phyloP scores from a whole-genome alignment of 1,284 basidiomycete species.

The Leccinum brunneo-olivaceum region DNA sequence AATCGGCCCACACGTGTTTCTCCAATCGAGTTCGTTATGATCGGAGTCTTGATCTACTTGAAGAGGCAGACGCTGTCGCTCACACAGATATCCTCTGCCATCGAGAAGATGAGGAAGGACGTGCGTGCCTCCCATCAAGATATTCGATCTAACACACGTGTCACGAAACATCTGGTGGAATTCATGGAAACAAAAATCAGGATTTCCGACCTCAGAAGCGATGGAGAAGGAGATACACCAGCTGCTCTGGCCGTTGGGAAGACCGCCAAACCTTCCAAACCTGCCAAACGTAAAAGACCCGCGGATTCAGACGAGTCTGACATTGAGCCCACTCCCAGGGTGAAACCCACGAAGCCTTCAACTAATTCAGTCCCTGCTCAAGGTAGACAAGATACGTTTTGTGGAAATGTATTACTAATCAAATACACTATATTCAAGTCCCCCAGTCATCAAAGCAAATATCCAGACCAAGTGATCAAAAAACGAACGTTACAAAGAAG shows the following conservation, averaged over 20 bases:
- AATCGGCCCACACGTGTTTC: slow-evolving; percentile 37
- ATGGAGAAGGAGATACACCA: slow-evolving; percentile 27
- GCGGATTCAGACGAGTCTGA: slow-evolving; percentile 26
- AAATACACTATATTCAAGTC: slow-evolving; percentile 10
- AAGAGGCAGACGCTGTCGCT: slow-evolving; percentile 34
- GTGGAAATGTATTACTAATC: not conserved
- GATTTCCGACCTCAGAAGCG: slow-evolving; percentile 27
- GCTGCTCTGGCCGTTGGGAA: slow-evolving; percentile 16
- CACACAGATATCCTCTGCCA: slow-evolving; percentile 36
- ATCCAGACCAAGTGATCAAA: slow-evolving; percentile 1
- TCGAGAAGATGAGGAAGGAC: slow-evolving; percentile 38
- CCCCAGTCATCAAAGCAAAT: slow-evolving; percentile 9
- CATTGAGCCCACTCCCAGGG: slow-evolving; percentile 11
- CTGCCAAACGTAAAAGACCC: slow-evolving; percentile 25
- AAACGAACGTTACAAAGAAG: slow-evolving; percentile 9
- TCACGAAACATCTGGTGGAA: slow-evolving; percentile 34
- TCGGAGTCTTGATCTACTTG: slow-evolving; percentile 37
- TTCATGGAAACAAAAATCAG: slow-evolving; percentile 34
- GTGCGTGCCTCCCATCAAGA: slow-evolving; percentile 37
- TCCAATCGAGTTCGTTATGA: slow-evolving; percentile 45
- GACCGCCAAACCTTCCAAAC: slow-evolving; percentile 15
- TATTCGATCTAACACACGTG: slow-evolving; percentile 37
- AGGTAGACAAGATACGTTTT: slow-evolving; percentile 16
- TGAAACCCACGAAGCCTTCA: slow-evolving; percentile 11
- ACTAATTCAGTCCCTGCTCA: not conserved